Evolutionary conservation across 306 rosid genomes (phyloP).

Genomic region (Canavalia gladiata): DNA sequence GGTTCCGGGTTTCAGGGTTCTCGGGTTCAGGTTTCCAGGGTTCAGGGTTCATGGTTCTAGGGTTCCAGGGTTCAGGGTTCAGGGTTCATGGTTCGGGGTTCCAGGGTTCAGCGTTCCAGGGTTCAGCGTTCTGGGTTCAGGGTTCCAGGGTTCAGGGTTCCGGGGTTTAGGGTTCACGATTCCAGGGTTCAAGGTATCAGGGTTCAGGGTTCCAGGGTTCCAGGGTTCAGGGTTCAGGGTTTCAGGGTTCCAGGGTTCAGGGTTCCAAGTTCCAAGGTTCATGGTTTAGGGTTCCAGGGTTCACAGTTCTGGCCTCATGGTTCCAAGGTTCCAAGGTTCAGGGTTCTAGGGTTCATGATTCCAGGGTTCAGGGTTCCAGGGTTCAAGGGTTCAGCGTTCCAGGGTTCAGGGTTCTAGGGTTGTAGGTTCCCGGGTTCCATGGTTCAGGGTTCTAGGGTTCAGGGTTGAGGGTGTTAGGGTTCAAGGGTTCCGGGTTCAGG

Average conservation of each 20-base stretch:
- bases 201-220: not conserved
- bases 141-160: too few species aligned
- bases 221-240: not conserved
- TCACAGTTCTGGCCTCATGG: not conserved
- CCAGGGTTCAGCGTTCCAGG: too few species aligned
- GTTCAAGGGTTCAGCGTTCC: too few species aligned
- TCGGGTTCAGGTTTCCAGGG: not conserved
- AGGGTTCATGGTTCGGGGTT: too few species aligned
- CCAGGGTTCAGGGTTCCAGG: too few species aligned
- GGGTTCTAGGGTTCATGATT: not conserved
- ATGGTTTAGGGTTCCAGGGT: not conserved
- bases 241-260: not conserved
- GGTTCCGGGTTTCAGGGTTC: not conserved
- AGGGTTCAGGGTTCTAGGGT: too few species aligned
- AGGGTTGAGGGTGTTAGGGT: not conserved
- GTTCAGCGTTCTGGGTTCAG: too few species aligned
- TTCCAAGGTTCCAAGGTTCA: not conserved
- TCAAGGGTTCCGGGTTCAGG: not conserved
- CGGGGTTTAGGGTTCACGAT: too few species aligned
- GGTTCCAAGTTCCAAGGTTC: not conserved
- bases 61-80: too few species aligned
- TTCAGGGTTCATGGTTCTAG: not conserved
- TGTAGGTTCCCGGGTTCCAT: not conserved
- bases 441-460: not conserved
- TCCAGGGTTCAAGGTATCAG: too few species aligned